Conservation (phyloP, 768 basidiomycete species). For the Trametes cubensis region DNA sequence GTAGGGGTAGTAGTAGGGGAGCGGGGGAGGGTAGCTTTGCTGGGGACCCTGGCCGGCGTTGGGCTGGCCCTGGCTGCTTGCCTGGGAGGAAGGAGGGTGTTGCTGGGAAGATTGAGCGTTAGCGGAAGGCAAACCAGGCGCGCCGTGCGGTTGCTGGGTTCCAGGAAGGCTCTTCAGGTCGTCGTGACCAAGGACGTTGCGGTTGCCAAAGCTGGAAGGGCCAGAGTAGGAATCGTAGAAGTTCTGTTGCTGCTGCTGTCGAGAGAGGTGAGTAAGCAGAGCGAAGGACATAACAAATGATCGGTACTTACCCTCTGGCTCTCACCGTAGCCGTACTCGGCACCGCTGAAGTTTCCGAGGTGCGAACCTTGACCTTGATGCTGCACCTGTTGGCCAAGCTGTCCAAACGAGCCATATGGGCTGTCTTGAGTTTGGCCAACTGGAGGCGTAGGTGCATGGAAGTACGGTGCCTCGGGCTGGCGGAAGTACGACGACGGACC, state of each 20-base stretch:
- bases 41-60: conserved; percentile 65
- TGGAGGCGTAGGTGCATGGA: conserved; percentile 79
- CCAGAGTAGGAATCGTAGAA: conserved; percentile 80
- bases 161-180: conserved; percentile 73
- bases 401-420: conserved; percentile 69
- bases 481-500: conserved; percentile 67
- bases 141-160: conserved; percentile 43
- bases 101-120: conserved; percentile 59
- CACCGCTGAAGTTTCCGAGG: conserved; percentile 56
- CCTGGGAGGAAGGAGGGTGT: conserved; percentile 50
- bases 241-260: conserved; percentile 43
- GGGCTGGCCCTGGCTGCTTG: conserved; percentile 57
- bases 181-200: conserved; percentile 70
- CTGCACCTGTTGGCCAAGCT: conserved; percentile 59
- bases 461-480: conserved; percentile 70
- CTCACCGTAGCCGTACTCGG: conserved; percentile 72
- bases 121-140: conserved; percentile 54
- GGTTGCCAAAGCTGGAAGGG: conserved; percentile 62
- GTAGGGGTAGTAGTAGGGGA: conserved; percentile 63
- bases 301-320: conserved; percentile 60
- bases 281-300: conserved; percentile 1
- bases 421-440: conserved; percentile 63
- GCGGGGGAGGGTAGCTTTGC: conserved; percentile 63
- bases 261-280: conserved; percentile 23
- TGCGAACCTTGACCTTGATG: conserved; percentile 58